Evolutionary conservation across 2,329 filamentous ascomycete species (phyloP).

Genomic region (Elsinoe batatas): DNA sequence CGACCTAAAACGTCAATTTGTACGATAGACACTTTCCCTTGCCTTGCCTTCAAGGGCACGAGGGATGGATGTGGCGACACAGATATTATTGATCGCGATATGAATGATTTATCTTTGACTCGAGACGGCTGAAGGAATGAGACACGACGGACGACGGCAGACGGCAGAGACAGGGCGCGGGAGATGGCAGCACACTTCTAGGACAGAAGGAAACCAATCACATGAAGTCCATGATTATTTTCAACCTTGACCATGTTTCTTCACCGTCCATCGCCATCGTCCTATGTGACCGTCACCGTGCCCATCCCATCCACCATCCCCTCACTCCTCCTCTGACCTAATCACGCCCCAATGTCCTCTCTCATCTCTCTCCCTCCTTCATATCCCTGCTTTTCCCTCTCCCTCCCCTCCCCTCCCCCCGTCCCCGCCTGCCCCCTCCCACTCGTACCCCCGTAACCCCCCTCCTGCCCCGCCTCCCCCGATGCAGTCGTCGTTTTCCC

Average conservation of each 20-base stretch:
- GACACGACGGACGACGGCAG: not conserved
- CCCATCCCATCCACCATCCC: not conserved
- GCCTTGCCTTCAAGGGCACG: not conserved
- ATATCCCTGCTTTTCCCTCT: conserved; percentile 44
- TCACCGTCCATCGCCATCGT: not conserved
- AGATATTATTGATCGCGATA: not conserved
- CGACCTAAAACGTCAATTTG: conserved; percentile 10
- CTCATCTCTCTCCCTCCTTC: conserved; percentile 39
- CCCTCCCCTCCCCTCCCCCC: conserved; percentile 31
- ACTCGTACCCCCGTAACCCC: conserved; percentile 23
- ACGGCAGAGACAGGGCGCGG: not conserved
- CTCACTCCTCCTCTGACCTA: not conserved
- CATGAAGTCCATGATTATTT: too few relatives aligned
- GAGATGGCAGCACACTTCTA: not conserved
- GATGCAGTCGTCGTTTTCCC: conserved; percentile 38
- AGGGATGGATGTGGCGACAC: conserved; percentile 3
- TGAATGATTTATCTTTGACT: not conserved
- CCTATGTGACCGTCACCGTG: not conserved
- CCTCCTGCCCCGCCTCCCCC: conserved; percentile 31
- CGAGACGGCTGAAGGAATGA: not conserved
- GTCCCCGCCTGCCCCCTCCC: conserved; percentile 11
- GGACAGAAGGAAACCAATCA: too few relatives aligned
- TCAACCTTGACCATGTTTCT: too few relatives aligned
- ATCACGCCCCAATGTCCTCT: conserved; percentile 41
- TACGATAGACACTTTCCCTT: not conserved